Base-by-base conservation (phyloP, 2,329 filamentous ascomycete species). In the Orbilia quercus region DNA sequence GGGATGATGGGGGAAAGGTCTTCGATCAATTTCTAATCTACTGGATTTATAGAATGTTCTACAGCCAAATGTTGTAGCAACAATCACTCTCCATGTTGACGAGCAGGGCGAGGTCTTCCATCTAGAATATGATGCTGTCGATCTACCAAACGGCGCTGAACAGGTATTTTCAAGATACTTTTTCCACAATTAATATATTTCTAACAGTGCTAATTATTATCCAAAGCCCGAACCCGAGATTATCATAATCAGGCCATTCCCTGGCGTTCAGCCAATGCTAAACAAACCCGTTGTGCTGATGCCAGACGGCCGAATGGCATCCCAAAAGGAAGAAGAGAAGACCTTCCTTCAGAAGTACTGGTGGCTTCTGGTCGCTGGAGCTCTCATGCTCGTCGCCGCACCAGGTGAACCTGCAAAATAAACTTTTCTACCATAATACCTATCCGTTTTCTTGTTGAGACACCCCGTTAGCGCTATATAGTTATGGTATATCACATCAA, bases 281-380 rank as follows among this genome's bases (percentile, higher is more conserved):
- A 89, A 89, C 77, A 86, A 85, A 80, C 88, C 88, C 1, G 83
- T 90, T 38, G 85, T 89, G 51, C 80, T 90, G 75, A 84, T 82
- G 48, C 82, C 86, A 0, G 85, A 88, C 75, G 88, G 88, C 14
- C 87, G 83, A 81, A 83, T 86, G 79, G 84, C 84, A 44, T 84
- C 81, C 63, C 63, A 48, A 16, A 82, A 83, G 74, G 84, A 84
- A 78, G 81, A 80, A 62, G 87, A 90, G 81, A 90, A 89, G 84
- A 84, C 85, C 1, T 83, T 90, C 74, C 79, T 90, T 65, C 88
- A 90, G 80, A 90, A 88, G 80, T 90, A 90, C 79, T 90, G 88
- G 88, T 90, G 87, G 87, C 79, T 87, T 76, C 80, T 88, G 80
- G 84, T 81, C 18, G 82, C 86, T 25, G 83, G 83, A 23, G 81